A percentile compares a stretch with the other conserved stretches of the same genome.
phyloP scores from a whole-genome alignment of 2,329 filamentous ascomycete genomes.

The Claviceps africana region DNA sequence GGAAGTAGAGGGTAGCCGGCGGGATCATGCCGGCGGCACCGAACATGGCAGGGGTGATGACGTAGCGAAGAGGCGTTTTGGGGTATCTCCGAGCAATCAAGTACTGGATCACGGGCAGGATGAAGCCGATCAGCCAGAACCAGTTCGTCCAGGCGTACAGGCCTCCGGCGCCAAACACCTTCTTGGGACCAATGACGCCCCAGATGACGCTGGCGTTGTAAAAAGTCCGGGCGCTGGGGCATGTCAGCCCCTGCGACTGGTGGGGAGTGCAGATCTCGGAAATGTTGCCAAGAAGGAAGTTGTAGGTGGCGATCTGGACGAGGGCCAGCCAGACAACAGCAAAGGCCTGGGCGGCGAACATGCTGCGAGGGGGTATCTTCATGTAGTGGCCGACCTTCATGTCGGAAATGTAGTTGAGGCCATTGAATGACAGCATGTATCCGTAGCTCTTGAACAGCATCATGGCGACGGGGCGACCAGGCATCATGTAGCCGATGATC shows the following conservation, averaged over 20 bases:
- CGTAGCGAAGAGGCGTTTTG: conserved; percentile 29
- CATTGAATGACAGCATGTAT: conserved; percentile 33
- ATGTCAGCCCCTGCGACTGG: conserved; percentile 38
- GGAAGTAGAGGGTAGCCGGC: conserved; percentile 41
- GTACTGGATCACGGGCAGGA: conserved; percentile 34
- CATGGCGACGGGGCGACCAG: conserved; percentile 32
- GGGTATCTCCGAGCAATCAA: conserved; percentile 33
- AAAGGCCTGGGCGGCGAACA: conserved; percentile 31
- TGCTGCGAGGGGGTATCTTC: conserved; percentile 36
- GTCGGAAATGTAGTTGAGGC: conserved; percentile 32
- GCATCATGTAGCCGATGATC: conserved; percentile 34
- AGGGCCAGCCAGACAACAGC: conserved; percentile 26
- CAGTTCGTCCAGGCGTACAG: conserved; percentile 35
- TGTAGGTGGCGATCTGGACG: conserved; percentile 24
- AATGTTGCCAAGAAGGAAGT: conserved; percentile 33
- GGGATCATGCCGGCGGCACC: conserved; percentile 35
- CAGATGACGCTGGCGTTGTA: conserved; percentile 47
- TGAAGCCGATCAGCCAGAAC: conserved; percentile 40
- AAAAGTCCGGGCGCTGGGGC: conserved; percentile 43
- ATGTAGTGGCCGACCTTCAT: conserved; percentile 40
- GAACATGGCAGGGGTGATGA: conserved; percentile 40
- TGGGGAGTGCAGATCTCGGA: conserved; percentile 33
- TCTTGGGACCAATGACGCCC: conserved; percentile 39
- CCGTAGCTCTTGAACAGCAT: conserved; percentile 36
- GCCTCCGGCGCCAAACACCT: conserved; percentile 23